Evolutionary conservation across 2,329 filamentous ascomycete genomes (phyloP).

Genomic region (Pestalotiopsis sp.): DNA sequence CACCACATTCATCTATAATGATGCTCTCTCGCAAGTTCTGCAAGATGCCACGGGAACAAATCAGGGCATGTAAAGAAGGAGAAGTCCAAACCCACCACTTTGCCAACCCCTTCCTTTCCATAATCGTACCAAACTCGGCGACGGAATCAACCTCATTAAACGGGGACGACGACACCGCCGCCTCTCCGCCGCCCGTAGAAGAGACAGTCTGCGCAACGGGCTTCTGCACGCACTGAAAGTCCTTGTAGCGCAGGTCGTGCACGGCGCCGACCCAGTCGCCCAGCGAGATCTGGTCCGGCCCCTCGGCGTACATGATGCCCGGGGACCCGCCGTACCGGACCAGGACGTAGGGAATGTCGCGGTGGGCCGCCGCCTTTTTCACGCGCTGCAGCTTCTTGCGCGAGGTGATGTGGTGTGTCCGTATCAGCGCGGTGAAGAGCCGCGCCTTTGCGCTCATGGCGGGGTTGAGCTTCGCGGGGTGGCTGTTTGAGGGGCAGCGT

Average conservation of each 20-base stretch:
- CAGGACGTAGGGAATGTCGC: conserved; percentile 64
- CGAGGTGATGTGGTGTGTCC: conserved; percentile 81
- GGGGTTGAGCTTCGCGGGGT: too few relatives aligned
- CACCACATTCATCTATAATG: too few relatives aligned
- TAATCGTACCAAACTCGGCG: conserved; percentile 64
- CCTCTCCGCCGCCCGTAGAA: conserved; percentile 5
- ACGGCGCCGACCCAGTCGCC: conserved; percentile 67
- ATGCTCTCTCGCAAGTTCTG: too few relatives aligned
- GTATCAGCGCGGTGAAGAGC: conserved; percentile 62
- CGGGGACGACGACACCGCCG: background rate
- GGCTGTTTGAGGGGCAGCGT: too few relatives aligned
- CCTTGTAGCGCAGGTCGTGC: conserved; percentile 70
- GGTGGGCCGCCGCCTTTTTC: conserved; percentile 64
- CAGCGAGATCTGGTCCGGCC: conserved; percentile 53
- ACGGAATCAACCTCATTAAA: conserved; percentile 65
- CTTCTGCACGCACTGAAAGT: conserved; percentile 66
- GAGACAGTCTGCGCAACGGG: conserved; percentile 38
- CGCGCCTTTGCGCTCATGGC: conserved; percentile 20
- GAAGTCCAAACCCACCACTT: conserved; percentile 57
- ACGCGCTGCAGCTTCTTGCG: conserved; percentile 70
- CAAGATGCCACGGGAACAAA: too few relatives aligned
- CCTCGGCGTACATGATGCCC: conserved; percentile 80
- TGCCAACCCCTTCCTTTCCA: conserved; percentile 62
- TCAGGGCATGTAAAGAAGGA: too few relatives aligned
- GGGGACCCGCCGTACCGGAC: conserved; percentile 70